Conservation (phyloP, 2,329 filamentous ascomycete species). For the Trichoderma aggressivum region DNA sequence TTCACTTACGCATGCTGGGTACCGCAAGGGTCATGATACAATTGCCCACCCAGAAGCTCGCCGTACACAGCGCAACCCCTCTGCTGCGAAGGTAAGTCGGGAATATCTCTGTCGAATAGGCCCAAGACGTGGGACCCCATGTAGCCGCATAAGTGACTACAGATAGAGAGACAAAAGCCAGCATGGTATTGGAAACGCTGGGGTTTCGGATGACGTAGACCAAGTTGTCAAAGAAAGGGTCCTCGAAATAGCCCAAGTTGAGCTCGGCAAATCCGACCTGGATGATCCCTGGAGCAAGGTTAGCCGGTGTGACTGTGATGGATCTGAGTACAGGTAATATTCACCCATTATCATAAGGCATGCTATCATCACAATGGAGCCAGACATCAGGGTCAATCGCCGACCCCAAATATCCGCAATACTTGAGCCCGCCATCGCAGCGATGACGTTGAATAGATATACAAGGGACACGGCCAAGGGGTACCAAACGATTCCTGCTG, state of each 20-base stretch:
- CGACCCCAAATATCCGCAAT: conserved; percentile 58
- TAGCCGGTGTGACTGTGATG: not conserved
- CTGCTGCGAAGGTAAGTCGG: conserved; percentile 42
- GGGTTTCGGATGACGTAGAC: conserved; percentile 57
- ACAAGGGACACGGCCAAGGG: conserved; percentile 48
- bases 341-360: conserved; percentile 60
- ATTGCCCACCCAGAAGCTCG: conserved; percentile 36
- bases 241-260: not conserved
- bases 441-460: conserved; percentile 63
- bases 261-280: not conserved
- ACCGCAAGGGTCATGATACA: conserved; percentile 34
- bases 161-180: conserved; percentile 61
- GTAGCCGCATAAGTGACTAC: conserved; percentile 45
- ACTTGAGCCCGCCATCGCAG: conserved; percentile 58
- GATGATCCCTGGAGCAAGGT: not conserved
- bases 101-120: conserved; percentile 47
- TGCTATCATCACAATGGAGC: conserved; percentile 56
- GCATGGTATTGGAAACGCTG: conserved; percentile 56
- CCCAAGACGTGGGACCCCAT: conserved; percentile 45
- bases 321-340: not conserved
- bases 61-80: conserved; percentile 42
- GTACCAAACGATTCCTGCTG: conserved; percentile 55
- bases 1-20: conserved; percentile 46
- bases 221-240: conserved; percentile 26
- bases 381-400: conserved; percentile 52